Percentiles rank a stretch among this genome's conserved stretches.
These are phyloP conservation scores for Pythium rhizo-oryzae DNA, from an alignment of 352 stramenopile genomes.

Conservation along the genomic window DNA sequence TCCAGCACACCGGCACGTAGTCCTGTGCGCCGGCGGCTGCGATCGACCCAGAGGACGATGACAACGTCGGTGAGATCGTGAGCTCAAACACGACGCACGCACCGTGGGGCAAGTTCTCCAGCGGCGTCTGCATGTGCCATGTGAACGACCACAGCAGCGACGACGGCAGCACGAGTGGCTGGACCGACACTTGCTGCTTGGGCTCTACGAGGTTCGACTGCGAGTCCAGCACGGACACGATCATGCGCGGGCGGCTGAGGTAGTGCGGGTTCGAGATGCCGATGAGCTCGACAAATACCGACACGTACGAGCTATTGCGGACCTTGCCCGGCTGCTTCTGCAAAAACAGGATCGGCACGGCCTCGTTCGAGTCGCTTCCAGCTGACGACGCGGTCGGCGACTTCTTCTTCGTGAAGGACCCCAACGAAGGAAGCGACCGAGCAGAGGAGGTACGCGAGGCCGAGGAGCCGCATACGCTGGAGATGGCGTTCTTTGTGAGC, in stretches of 20 bases:
- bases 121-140: constrained; percentile 93
- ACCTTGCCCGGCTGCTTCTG: constrained; percentile 75
- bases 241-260: constrained; percentile 60
- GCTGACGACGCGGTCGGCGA: constrained; percentile 22
- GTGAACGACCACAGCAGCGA: constrained; percentile 85
- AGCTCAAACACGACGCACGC: constrained; percentile 77
- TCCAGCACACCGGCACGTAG: constrained; percentile 78
- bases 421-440: constrained; percentile 10
- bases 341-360: constrained; percentile 58
- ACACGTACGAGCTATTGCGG: constrained; percentile 81
- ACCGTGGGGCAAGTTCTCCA: constrained; percentile 88
- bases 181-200: constrained; percentile 74
- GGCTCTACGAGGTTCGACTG: constrained; percentile 75
- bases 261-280: constrained; percentile 54
- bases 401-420: constrained; percentile 33
- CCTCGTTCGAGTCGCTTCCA: constrained; percentile 31
- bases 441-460: constrained; percentile 19
- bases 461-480: constrained; percentile 24
- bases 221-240: constrained; percentile 73
- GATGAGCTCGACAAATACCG: constrained; percentile 80
- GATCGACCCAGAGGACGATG: constrained; percentile 22
- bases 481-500: constrained; percentile 40
- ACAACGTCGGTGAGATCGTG: constrained; percentile 41
- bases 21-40: constrained; percentile 40
- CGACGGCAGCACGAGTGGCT: constrained; percentile 58